Evolutionary conservation across 2,329 filamentous ascomycete species (phyloP), one percentile per base, ranked within the genome.

Genomic region (Huntiella bhutanensis): DNA sequence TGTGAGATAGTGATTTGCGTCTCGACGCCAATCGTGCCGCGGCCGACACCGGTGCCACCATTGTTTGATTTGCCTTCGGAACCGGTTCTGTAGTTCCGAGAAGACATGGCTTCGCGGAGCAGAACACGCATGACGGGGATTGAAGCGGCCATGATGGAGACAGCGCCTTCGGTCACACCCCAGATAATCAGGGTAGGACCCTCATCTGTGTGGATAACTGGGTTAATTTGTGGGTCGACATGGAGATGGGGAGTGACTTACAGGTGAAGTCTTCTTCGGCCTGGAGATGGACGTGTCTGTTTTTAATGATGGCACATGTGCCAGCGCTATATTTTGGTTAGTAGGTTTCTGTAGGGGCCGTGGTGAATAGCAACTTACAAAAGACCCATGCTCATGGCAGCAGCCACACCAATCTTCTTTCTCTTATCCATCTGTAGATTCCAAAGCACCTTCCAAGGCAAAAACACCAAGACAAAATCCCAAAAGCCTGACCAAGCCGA

Each of bases 381-480:
- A 12, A 57, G 40, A 16, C 56, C 55, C 47, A 57, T 48, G 41
- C 53, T 55, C 49, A 58, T 55, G 7, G 54, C 55, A 1, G 52
- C 36, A 6, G 54, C 53, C 13, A 53, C 54, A 8, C 55, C 49
- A 7, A 57, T 48, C 48, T 55, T 58, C 36, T 58, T 55, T 36
- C 54, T 52, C 1, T 48, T 43, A 42, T 54, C 54, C 54, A 58
- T 57, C 33, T 55, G 52, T 2, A 58, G 47, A 3, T 52, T 52
- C 53, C 54, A 53, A 32, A 58, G 41, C 7, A 57, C 51, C 32
- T 53, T 52, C 53, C 55, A 56, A 4, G 56, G 54, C 4, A 55
- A 45, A 12, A 56, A 45, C 10, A 52, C 54, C 15, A 55, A 45
- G 1, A 45, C 41, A 41, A 55, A 48, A 35, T 55, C 54, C 39